Evolutionary conservation across 768 basidiomycete species (phyloP).

Genomic region (Ramaria sp.): DNA sequence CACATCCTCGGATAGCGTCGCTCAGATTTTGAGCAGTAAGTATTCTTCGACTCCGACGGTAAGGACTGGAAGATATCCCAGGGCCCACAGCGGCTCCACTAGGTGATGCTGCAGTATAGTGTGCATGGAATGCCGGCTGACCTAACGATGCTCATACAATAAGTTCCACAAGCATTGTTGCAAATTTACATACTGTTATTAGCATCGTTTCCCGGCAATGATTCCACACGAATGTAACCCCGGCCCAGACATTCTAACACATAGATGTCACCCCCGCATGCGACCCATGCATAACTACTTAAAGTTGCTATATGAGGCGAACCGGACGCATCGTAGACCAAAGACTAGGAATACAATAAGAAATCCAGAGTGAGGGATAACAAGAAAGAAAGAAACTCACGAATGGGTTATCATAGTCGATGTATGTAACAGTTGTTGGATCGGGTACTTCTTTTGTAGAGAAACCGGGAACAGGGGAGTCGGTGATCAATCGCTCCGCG

Average conservation of each 20-base stretch:
- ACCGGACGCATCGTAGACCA: slow-evolving; percentile 30
- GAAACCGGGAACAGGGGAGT: slow-evolving; percentile 12
- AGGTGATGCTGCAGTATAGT: slow-evolving; percentile 39
- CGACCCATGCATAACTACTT: slow-evolving; percentile 68
- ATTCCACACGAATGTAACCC: slow-evolving; percentile 58
- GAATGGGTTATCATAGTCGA: slow-evolving; percentile 71
- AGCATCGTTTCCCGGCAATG: slow-evolving; percentile 20
- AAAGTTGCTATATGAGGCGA: slow-evolving; percentile 44
- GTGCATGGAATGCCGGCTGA: slow-evolving; percentile 33
- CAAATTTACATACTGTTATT: slow-evolving; percentile 19
- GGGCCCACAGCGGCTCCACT: slow-evolving; percentile 16
- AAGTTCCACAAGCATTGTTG: background rate
- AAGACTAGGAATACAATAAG: slow-evolving; percentile 13
- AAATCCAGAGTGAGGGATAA: background rate
- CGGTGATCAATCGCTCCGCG: slow-evolving; percentile 12
- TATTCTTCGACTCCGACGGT: slow-evolving; percentile 39
- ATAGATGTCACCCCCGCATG: slow-evolving; percentile 59
- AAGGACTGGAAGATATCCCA: slow-evolving; percentile 37
- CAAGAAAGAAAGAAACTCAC: slow-evolving; percentile 9
- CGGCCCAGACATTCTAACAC: slow-evolving; percentile 67
- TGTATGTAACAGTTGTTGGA: slow-evolving; percentile 58
- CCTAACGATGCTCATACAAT: slow-evolving; percentile 1
- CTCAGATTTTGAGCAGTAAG: slow-evolving; percentile 42
- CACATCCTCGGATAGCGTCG: slow-evolving; percentile 57
- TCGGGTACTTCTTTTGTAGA: slow-evolving; percentile 32